Base-by-base conservation (phyloP, 1,284 basidiomycete species). In the Tausonia pullulans region DNA sequence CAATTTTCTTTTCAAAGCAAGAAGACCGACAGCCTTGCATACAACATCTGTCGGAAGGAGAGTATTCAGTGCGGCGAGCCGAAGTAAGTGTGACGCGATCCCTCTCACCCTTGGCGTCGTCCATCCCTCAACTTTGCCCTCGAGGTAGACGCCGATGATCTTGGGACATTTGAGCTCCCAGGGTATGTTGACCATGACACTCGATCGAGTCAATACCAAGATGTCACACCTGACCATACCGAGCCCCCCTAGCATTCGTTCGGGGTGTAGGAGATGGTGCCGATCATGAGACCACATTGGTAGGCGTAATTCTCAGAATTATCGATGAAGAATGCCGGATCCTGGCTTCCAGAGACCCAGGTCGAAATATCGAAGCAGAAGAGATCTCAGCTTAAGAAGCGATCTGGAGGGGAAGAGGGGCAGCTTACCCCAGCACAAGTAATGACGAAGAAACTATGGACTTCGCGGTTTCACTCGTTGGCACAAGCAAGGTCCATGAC, bases 161-260 rank as follows among this genome's bases (percentile, higher is more conserved):
- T 97, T 97, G 75, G 95, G 95, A 78, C 92, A 94, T 81, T 98
- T 98, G 71, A 98, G 85, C 79, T 98, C 95, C 95, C 95, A 99
- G 72, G 95, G 95, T 74, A 97, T 85, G 73, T 80, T 84, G 72
- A 96, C 91, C 90, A 98, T 98, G 69, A 97, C 95, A 73, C 98
- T 96, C 74, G 98, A 96, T 61, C 96, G 96, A 75, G 98, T 96
- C 68, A 95, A 95, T 81, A 96, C 96, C 76, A 96, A 96, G 71
- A 98, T 95, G 86, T 96, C 95, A 75, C 93, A 95, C 64, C 94
- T 96, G 75, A 98, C 83, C 93, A 98, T 98, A 72, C 93, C 94
- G 71, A 98, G 86, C 83, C 95, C 95, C 79, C 95, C 95, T 68
- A 95, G 27, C 27, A 27, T 27, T 27, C 96, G 78, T 98, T 98